Evolutionary conservation across 2,329 filamentous ascomycete genomes (phyloP).

Genomic region (Neospermospora avenae): DNA sequence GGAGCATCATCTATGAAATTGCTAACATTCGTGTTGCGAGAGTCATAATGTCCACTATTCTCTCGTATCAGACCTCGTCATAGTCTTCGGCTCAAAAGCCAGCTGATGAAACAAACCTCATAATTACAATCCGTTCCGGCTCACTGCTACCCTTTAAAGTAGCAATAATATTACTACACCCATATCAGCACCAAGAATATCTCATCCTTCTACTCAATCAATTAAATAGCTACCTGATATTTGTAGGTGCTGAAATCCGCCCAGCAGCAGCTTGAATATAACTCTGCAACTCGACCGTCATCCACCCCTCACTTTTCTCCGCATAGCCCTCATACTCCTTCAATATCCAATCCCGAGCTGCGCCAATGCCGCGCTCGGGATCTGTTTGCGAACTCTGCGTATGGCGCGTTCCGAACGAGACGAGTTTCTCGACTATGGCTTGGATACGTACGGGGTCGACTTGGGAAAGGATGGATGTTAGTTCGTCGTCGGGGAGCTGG

Average conservation of each 20-base stretch:
- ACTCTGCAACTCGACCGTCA: conserved; percentile 48
- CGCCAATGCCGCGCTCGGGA: conserved; percentile 50
- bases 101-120: conserved; percentile 6
- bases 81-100: background rate
- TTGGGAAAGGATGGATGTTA: conserved; percentile 16
- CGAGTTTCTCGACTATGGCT: conserved; percentile 49
- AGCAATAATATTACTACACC: conserved; percentile 46
- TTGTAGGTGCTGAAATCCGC: conserved; percentile 48
- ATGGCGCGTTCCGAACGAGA: conserved; percentile 54
- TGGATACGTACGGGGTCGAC: conserved; percentile 43
- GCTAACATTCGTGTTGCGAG: conserved; percentile 46
- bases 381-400: conserved; percentile 52
- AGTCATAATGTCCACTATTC: conserved; percentile 55
- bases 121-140: conserved; percentile 39
- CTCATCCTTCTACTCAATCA: background rate
- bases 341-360: conserved; percentile 54
- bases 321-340: conserved; percentile 48
- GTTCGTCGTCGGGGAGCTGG: conserved; percentile 20
- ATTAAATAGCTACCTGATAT: conserved; percentile 35
- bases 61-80: background rate
- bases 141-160: conserved; percentile 48
- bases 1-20: conserved; percentile 52
- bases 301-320: conserved; percentile 44
- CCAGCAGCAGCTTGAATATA: conserved; percentile 48
- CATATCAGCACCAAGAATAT: background rate